Base-by-base conservation (phyloP, 164 flowering plant genomes). In the Vitis rotundifolia region DNA sequence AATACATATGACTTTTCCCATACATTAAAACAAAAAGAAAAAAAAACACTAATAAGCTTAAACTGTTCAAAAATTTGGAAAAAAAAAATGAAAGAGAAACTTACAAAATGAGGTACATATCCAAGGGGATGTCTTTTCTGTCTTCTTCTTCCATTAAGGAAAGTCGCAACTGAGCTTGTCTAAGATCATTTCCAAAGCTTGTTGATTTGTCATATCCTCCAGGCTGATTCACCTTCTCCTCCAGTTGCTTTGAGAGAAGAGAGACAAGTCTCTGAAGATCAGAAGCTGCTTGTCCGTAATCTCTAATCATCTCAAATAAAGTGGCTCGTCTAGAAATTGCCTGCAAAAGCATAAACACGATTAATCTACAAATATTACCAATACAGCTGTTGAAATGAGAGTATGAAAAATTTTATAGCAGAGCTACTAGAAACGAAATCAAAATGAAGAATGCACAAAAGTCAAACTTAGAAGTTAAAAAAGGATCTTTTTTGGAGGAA, bases 281-380 rank as follows among this genome's bases (percentile, higher is more conserved):
- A 77, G 19, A 67, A 59, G 81, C 85, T 71, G 98, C 99, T 78
- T 90, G 97, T 62, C 80, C 82, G 74, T 91, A 91, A 66, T 95
- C 97, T 80, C 97, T 85, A 55, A 95, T 90, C 86, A 83, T 81
- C 82, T 89, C 99, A 82, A 88, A 85, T 71, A 95, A 83, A 28
- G 91, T 84, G 50, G 97, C 93, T 79, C 98, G 84, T 79, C 98
- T 87, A 63, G 91, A 93, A 79, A 95, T 73, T 70, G 98, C 99
- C 99, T 95, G 88, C 62, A 71, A 44, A 79, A 44, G 58, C 3
- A 2, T 6, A 5, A 49, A 56, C 19, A 71, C 51, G 19, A 19
- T 15, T 12, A 75, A 18, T 64, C 29, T 29, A 50, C 14, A 48
- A 16, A 56, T 37, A 37, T 37, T 37, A 37, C 44, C 44, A 37